Conservation (phyloP, 129 eudicot species). For the Kitagawia praeruptora region DNA sequence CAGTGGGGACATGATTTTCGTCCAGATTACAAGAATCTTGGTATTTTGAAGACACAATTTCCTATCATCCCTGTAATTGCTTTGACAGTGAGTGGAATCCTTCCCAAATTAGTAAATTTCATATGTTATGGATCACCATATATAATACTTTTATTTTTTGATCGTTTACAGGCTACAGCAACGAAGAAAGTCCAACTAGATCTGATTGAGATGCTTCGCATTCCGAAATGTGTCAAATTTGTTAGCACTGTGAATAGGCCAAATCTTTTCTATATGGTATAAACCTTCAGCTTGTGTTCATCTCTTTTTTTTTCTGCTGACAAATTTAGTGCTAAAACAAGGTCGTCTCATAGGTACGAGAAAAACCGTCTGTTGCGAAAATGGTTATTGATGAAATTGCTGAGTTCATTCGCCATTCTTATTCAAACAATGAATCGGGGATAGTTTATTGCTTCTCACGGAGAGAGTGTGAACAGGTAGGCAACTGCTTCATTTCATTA, state of each 20-base stretch:
- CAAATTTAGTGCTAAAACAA: conserved; percentile 7
- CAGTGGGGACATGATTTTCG: conserved; percentile 99
- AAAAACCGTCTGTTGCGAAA: conserved; percentile 84
- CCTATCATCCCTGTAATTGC: conserved; percentile 90
- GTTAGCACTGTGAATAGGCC: conserved; percentile 97
- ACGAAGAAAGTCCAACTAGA: conserved; percentile 90
- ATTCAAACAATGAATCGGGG: conserved; percentile 90
- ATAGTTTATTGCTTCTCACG: conserved; percentile 93
- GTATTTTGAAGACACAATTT: conserved; percentile 95
- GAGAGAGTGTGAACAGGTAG: conserved; percentile 95
- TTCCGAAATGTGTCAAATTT: conserved; percentile 82
- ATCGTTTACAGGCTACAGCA: conserved; percentile 71
- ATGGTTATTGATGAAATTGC: conserved; percentile 77
- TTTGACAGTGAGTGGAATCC: conserved; percentile 60
- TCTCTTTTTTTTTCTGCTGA: conserved; percentile 10
- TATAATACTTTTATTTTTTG: not conserved
- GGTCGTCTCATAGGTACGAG: conserved; percentile 58
- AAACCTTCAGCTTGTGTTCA: not conserved
- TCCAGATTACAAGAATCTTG: conserved; percentile 97
- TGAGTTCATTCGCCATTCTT: conserved; percentile 64
- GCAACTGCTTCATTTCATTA: conserved; percentile 7
- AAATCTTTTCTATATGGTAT: conserved; percentile 92
- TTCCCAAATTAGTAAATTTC: not conserved
- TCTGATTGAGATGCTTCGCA: conserved; percentile 88
- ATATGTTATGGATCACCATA: not conserved